phyloP scores from a whole-genome alignment of 2,329 filamentous ascomycete genomes.

The Rachicladosporium sp. region DNA sequence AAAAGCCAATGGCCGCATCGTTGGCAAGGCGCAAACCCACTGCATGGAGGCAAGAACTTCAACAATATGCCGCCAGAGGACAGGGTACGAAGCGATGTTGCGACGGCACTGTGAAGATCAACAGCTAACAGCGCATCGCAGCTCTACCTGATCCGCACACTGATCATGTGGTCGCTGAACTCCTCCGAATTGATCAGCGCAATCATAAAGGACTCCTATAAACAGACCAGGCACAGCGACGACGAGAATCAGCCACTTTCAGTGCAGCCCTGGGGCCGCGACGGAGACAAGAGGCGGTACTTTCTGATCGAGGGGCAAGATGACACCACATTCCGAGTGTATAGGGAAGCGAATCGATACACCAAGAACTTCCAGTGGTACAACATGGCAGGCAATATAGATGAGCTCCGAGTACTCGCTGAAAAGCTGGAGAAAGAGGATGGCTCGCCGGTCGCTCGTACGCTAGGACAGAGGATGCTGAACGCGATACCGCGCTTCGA shows the following conservation, averaged over 20 bases:
- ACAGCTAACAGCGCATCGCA: slow-evolving; percentile 28
- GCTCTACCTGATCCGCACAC: slow-evolving; percentile 70
- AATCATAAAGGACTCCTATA: slow-evolving; percentile 78
- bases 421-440: slow-evolving; percentile 67
- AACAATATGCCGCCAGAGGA: slow-evolving; percentile 68
- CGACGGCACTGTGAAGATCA: background rate
- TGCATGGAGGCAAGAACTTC: slow-evolving; percentile 71
- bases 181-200: slow-evolving; percentile 73
- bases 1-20: slow-evolving; percentile 75
- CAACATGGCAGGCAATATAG: slow-evolving; percentile 82
- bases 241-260: slow-evolving; percentile 75
- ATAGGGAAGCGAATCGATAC: slow-evolving; percentile 80
- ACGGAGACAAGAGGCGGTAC: slow-evolving; percentile 84
- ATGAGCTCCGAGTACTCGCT: slow-evolving; percentile 64
- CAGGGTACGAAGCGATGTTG: slow-evolving; percentile 46
- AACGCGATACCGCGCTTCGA: slow-evolving; percentile 81
- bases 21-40: slow-evolving; percentile 74
- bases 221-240: slow-evolving; percentile 67
- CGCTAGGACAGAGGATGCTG: slow-evolving; percentile 63
- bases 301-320: slow-evolving; percentile 89
- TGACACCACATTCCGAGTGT: slow-evolving; percentile 86
- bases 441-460: slow-evolving; percentile 66
- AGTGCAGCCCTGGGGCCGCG: slow-evolving; percentile 80
- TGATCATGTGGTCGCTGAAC: slow-evolving; percentile 79
- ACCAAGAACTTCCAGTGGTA: slow-evolving; percentile 68